phyloP scores from a whole-genome alignment of 2,329 filamentous ascomycete genomes.

The Hypoxylon sp. region DNA sequence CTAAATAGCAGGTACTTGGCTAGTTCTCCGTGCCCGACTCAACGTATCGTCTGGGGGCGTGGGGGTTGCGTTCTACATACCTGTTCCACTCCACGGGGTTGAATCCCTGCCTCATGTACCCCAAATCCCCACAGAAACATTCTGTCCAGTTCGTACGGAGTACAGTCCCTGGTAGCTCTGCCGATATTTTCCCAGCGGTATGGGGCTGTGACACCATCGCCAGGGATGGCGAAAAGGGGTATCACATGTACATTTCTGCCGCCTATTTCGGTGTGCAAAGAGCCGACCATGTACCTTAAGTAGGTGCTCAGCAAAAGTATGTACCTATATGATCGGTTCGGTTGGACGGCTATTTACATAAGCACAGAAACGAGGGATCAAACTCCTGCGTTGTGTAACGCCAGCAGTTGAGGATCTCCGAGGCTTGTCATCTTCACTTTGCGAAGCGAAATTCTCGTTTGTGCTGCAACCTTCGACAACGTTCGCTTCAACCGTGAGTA shows the following conservation, averaged over 20 bases:
- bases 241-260: slow-evolving; percentile 11
- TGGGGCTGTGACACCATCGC: slow-evolving; percentile 20
- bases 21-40: slow-evolving; percentile 19
- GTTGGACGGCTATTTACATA: slow-evolving; percentile 23
- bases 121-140: slow-evolving; percentile 44
- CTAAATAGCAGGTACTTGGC: slow-evolving; percentile 36
- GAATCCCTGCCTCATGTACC: slow-evolving; percentile 46
- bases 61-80: slow-evolving; percentile 30
- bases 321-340: slow-evolving; percentile 1
- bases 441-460: background rate
- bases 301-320: no score
- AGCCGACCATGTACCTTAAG: no score
- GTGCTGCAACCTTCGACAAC: background rate
- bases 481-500: slow-evolving; percentile 6
- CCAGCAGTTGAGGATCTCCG: background rate
- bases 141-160: slow-evolving; percentile 34
- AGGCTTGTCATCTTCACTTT: background rate
- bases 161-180: slow-evolving; percentile 16
- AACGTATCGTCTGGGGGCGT: slow-evolving; percentile 21
- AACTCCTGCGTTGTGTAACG: slow-evolving; percentile 13
- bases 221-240: slow-evolving; percentile 17
- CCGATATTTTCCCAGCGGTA: slow-evolving; percentile 32
- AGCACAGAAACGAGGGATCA: slow-evolving; percentile 10
- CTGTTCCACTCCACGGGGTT: slow-evolving; percentile 47
- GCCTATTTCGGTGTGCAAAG: slow-evolving; percentile 29